A percentile compares a stretch with the other conserved stretches of the same genome.
Conservation (phyloP, 2,329 filamentous ascomycete genomes). For the Exophiala sp. region DNA sequence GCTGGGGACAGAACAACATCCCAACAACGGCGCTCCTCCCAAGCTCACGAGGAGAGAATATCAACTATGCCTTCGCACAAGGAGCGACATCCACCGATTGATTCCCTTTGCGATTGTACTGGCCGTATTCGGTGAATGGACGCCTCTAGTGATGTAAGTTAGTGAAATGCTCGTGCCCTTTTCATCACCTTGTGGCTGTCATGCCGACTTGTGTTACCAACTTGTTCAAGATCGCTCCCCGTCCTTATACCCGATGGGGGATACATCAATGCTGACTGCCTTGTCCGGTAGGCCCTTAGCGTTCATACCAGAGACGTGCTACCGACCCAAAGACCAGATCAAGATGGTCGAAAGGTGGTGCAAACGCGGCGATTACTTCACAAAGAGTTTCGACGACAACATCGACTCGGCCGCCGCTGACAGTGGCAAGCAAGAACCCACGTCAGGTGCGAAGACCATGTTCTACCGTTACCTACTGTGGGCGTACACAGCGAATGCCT, state of each 20-base stretch:
- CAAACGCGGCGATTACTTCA: background rate
- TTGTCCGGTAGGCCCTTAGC: background rate
- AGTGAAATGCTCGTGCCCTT: conserved; percentile 46
- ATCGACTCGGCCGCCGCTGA: background rate
- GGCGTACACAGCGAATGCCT: background rate
- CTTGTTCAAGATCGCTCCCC: too few relatives aligned
- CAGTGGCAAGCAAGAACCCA: background rate
- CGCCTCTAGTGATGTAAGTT: conserved; percentile 68
- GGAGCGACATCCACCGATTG: conserved; percentile 68
- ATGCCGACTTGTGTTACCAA: too few relatives aligned
- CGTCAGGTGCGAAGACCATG: too few relatives aligned
- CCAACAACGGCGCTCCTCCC: conserved; percentile 40
- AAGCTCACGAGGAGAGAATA: conserved; percentile 59
- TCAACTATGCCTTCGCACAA: conserved; percentile 62
- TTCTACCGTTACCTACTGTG: background rate
- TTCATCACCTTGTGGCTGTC: too few relatives aligned
- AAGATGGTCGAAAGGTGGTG: background rate
- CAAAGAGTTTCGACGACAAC: background rate
- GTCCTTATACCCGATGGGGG: too few relatives aligned
- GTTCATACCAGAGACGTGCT: background rate
- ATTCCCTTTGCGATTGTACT: conserved; percentile 72
- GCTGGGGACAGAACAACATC: background rate
- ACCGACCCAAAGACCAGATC: background rate
- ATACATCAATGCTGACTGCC: too few relatives aligned
- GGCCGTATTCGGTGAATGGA: conserved; percentile 78